Percentiles rank a stretch among this genome's conserved stretches.
Conservation (phyloP, 1,284 basidiomycete species). For the Xanthoconium separans region DNA sequence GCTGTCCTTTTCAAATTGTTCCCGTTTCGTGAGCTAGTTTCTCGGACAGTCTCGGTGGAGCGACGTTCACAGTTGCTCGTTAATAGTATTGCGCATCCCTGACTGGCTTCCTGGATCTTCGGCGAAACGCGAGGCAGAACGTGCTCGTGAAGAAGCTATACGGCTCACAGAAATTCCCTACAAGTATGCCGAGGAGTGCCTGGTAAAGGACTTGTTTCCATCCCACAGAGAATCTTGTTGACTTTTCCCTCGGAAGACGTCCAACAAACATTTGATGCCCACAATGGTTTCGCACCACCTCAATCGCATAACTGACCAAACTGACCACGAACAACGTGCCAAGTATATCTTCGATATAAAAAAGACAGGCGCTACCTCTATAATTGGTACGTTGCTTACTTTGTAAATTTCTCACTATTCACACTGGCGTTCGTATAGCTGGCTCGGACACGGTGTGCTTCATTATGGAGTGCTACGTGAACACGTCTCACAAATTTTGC, state of each 20-base stretch:
- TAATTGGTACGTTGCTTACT: slow-evolving; percentile 10
- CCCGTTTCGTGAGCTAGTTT: slow-evolving; percentile 17
- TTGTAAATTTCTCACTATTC: background rate
- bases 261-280: background rate
- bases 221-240: background rate
- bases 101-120: slow-evolving; percentile 23
- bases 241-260: background rate
- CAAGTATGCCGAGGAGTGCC: slow-evolving; percentile 4
- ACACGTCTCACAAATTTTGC: background rate
- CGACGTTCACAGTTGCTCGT: background rate
- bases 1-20: slow-evolving; percentile 14
- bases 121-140: slow-evolving; percentile 11
- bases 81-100: slow-evolving; percentile 19
- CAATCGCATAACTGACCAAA: slow-evolving; percentile 1
- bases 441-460: slow-evolving; percentile 14
- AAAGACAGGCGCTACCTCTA: slow-evolving; percentile 5
- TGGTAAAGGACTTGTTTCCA: background rate
- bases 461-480: background rate
- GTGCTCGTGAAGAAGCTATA: background rate
- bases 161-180: slow-evolving; percentile 14
- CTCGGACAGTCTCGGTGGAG: background rate
- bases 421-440: background rate
- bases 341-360: slow-evolving; percentile 9
- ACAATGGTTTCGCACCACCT: slow-evolving; percentile 20
- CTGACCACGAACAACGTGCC: slow-evolving; percentile 2